Conservation (phyloP, 1,139 yeast species). For the Suhomyces yuchorum region DNA sequence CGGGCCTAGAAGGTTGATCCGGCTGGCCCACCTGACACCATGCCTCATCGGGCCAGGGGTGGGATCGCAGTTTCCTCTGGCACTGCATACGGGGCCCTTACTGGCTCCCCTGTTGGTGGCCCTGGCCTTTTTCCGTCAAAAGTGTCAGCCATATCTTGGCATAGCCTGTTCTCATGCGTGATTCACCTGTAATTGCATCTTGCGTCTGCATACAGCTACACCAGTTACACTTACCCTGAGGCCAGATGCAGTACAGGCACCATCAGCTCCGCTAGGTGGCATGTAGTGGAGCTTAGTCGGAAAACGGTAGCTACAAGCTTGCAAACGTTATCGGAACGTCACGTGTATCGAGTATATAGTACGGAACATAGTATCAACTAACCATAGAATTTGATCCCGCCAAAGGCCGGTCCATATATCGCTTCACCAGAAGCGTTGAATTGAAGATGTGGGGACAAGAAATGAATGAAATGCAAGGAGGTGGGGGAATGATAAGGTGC, state of each 20-base stretch:
- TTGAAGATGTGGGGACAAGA: slow-evolving; percentile 2
- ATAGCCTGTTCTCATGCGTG: neutral
- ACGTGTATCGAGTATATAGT: too few species aligned
- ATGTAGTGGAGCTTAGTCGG: too few species aligned
- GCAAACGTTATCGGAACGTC: too few species aligned
- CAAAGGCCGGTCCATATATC: neutral
- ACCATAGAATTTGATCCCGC: neutral
- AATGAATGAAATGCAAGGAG: neutral
- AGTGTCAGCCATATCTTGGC: neutral
- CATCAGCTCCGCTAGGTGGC: too few species aligned
- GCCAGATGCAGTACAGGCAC: neutral
- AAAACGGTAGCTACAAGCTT: too few species aligned
- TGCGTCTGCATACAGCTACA: neutral
- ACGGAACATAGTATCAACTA: neutral
- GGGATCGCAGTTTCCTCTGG: too few species aligned
- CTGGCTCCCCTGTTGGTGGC: neutral
- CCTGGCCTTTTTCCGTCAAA: neutral
- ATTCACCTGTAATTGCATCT: neutral
- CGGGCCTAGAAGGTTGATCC: too few species aligned
- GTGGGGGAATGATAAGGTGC: neutral
- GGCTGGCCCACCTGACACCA: too few species aligned
- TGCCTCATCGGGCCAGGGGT: too few species aligned
- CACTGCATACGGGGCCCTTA: too few species aligned
- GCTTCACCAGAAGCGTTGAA: slow-evolving; percentile 1
- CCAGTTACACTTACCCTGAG: neutral